phyloP scores from a whole-genome alignment of 208 protist species.

The Naegleria gruberi region DNA sequence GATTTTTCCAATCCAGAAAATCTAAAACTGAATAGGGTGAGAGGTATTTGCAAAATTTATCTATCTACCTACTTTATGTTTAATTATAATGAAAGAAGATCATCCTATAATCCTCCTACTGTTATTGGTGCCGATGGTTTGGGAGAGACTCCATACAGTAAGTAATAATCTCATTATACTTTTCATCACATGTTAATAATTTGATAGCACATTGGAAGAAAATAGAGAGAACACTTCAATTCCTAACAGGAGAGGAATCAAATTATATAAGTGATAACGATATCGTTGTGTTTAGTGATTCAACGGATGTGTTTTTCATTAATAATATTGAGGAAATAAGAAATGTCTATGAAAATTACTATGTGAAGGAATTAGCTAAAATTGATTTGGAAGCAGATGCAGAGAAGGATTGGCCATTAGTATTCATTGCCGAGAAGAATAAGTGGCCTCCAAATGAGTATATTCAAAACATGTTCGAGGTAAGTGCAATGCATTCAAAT shows the following conservation, averaged over 20 bases:
- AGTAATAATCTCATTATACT: background rate
- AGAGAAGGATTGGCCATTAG: background rate
- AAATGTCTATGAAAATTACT: background rate
- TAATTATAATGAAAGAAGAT: background rate
- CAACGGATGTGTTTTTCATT: background rate
- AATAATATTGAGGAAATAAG: background rate
- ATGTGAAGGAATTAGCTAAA: background rate
- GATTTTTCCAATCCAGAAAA: background rate
- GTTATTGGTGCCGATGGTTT: background rate
- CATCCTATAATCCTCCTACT: background rate
- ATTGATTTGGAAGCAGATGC: background rate
- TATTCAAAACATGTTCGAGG: background rate
- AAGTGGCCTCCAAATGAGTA: background rate
- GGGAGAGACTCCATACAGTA: background rate
- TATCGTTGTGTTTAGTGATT: background rate
- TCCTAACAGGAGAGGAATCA: background rate
- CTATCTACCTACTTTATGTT: background rate
- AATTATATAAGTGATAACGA: background rate
- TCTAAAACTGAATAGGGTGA: background rate
- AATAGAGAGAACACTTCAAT: background rate
- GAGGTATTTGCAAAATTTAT: background rate
- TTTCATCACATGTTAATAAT: too few species aligned
- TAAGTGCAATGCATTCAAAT: background rate
- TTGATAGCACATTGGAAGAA: background rate
- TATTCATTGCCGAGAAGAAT: background rate